phyloP scores from a whole-genome alignment of 116 monocot species.

The Papilionanthe hybrid region DNA sequence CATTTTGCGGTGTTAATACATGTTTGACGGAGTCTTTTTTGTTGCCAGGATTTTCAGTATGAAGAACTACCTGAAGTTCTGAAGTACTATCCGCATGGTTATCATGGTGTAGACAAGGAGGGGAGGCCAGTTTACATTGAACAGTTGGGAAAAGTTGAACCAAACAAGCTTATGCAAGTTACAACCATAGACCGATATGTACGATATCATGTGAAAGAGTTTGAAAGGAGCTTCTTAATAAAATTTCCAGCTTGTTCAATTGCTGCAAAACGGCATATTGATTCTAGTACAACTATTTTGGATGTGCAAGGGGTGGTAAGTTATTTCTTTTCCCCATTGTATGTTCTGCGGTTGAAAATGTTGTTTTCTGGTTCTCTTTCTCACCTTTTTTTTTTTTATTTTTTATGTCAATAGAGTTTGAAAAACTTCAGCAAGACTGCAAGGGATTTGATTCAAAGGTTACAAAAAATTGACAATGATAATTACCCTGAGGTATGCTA shows the following conservation, averaged over 20 bases:
- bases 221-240: conserved; percentile 42
- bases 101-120: conserved; percentile 56
- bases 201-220: conserved; percentile 50
- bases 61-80: conserved; percentile 40
- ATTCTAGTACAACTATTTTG: conserved; percentile 54
- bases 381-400: neutral
- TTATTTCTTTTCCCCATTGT: neutral
- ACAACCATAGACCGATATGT: conserved; percentile 60
- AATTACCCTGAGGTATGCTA: conserved; percentile 30
- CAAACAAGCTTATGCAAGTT: conserved; percentile 53
- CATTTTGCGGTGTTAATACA: neutral
- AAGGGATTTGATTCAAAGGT: conserved; percentile 25
- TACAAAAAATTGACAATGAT: conserved; percentile 36
- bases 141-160: conserved; percentile 48
- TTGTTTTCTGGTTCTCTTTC: neutral
- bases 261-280: conserved; percentile 52
- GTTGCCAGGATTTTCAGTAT: conserved; percentile 39
- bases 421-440: conserved; percentile 40
- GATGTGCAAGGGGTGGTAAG: conserved; percentile 62
- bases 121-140: conserved; percentile 56
- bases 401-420: conserved; percentile 16
- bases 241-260: conserved; percentile 61
- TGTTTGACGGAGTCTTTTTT: conserved; percentile 3
- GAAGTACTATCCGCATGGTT: conserved; percentile 51
- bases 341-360: conserved; percentile 3